Base-by-base conservation (phyloP, 106 monocot genomes). In the Acorus calamus region DNA sequence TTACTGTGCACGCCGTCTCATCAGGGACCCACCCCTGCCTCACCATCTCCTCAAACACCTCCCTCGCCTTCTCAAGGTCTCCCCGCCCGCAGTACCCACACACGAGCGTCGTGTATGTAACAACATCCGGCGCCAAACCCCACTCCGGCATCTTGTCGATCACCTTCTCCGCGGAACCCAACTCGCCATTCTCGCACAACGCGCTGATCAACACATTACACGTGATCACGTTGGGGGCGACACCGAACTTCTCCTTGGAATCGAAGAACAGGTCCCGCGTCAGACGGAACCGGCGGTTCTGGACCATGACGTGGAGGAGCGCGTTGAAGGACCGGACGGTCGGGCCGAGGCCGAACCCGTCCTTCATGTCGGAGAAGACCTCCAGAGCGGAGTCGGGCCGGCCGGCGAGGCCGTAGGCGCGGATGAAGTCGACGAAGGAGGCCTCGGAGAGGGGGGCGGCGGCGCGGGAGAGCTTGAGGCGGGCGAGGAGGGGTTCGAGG, bases 271-370 rank as follows among this genome's bases (percentile, higher is more conserved):
- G 83, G 7, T 63, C 48, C 6, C 76, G 66, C 59, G 73, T 86
- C 53, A 89, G 69, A 41, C 68, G 53, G 70, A 73, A 59, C 11
- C 81, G 75, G 11, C 64, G 76, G 75, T 78, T 81, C 64, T 73
- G 78, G 9, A 94, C 52, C 83, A 94, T 80, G 54, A 85, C 84
- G 58, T 86, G 78, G 62, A 93, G 89, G 66, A 93, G 78, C 43
- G 83, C 80, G 73, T 89, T 93, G 79, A 93, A 77, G 28, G 89
- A 75, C 6, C 93, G 77, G 46, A 86, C 86, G 14, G 89, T 81
- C 41, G 49, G 28, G 12, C 48, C 46, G 9, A 76, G 69, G 56
- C 78, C 53, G 57, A 82, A 83, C 47, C 65, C 59, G 3, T 59
- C 77, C 42, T 44, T 56, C 14, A 60, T 49, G 50, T 71, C 64